These are phyloP conservation scores for Leccinum rimulosum DNA, from an alignment of 768 basidiomycete genomes.

Conservation along the genomic window DNA sequence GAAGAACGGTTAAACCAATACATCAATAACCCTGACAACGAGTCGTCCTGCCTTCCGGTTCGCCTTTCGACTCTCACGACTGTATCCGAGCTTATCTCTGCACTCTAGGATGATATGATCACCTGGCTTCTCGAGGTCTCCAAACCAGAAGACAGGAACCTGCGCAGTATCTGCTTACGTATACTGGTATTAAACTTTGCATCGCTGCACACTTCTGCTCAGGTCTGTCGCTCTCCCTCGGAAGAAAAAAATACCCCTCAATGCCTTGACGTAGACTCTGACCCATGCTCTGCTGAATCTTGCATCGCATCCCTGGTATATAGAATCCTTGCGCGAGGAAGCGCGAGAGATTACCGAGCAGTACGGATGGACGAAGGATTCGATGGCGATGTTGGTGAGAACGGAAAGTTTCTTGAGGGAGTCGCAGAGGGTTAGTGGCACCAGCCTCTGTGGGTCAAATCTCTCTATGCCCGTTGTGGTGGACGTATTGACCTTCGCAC, in stretches of 20 bases:
- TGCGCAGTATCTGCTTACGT: slow-evolving; percentile 30
- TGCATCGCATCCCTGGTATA: slow-evolving; percentile 38
- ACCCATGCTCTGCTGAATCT: slow-evolving; percentile 40
- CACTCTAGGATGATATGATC: slow-evolving; percentile 37
- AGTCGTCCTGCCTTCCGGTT: slow-evolving; percentile 34
- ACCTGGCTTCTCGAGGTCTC: slow-evolving; percentile 41
- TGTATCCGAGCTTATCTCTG: slow-evolving; percentile 6
- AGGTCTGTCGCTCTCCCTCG: slow-evolving; percentile 21
- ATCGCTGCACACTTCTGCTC: slow-evolving; percentile 34
- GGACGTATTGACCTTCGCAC: slow-evolving; percentile 6
- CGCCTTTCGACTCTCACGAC: slow-evolving; percentile 7
- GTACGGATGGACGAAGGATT: slow-evolving; percentile 34
- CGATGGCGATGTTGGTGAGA: slow-evolving; percentile 34
- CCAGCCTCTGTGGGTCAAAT: slow-evolving; percentile 30
- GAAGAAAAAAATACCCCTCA: background rate
- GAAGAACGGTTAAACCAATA: slow-evolving; percentile 32
- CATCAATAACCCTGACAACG: slow-evolving; percentile 21
- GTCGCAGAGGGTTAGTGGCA: slow-evolving; percentile 35
- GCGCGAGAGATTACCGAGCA: slow-evolving; percentile 29
- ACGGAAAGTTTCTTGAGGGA: slow-evolving; percentile 46
- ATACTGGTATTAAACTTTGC: slow-evolving; percentile 40
- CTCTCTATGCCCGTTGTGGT: background rate
- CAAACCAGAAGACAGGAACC: slow-evolving; percentile 26
- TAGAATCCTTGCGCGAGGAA: slow-evolving; percentile 41
- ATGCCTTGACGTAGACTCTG: slow-evolving; percentile 27